Evolutionary conservation across 2,329 filamentous ascomycete species (phyloP).

Genomic region (Epichloe uncinata): DNA sequence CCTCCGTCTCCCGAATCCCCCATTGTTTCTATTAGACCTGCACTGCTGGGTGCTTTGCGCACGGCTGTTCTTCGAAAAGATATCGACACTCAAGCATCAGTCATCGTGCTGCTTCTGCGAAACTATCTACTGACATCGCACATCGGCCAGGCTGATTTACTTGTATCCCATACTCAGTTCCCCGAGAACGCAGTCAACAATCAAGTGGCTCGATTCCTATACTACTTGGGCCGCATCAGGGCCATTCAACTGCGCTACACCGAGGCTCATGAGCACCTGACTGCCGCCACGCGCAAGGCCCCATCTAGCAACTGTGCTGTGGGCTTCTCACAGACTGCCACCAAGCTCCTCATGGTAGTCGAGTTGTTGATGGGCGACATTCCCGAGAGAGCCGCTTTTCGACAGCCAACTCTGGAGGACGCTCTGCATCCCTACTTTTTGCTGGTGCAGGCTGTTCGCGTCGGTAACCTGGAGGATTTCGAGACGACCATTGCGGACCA

Average conservation of each 20-base stretch:
- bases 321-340: constrained; percentile 91
- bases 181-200: constrained; percentile 92
- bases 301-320: constrained; percentile 79
- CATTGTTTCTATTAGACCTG: constrained; percentile 73
- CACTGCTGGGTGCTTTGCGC: constrained; percentile 73
- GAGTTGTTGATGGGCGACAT: constrained; percentile 98
- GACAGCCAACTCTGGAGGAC: constrained; percentile 73
- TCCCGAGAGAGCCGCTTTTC: constrained; percentile 87
- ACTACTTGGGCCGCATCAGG: constrained; percentile 92
- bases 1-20: constrained; percentile 82
- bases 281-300: constrained; percentile 86
- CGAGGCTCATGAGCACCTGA: constrained; percentile 88
- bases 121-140: constrained; percentile 95
- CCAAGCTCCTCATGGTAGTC: constrained; percentile 91
- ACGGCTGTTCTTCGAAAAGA: constrained; percentile 97
- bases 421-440: constrained; percentile 86
- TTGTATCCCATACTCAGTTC: constrained; percentile 93
- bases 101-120: constrained; percentile 86
- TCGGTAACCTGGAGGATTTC: constrained; percentile 93
- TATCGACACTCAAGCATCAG: constrained; percentile 89
- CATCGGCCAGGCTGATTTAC: constrained; percentile 89
- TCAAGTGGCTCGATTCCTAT: constrained; percentile 92
- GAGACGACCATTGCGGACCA: constrained; percentile 73
- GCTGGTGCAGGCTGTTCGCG: constrained; percentile 86
- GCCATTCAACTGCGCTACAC: constrained; percentile 96